These are phyloP conservation scores for Alternaria incomplexa DNA, from an alignment of 2,329 filamentous ascomycete species.

Conservation along the genomic window DNA sequence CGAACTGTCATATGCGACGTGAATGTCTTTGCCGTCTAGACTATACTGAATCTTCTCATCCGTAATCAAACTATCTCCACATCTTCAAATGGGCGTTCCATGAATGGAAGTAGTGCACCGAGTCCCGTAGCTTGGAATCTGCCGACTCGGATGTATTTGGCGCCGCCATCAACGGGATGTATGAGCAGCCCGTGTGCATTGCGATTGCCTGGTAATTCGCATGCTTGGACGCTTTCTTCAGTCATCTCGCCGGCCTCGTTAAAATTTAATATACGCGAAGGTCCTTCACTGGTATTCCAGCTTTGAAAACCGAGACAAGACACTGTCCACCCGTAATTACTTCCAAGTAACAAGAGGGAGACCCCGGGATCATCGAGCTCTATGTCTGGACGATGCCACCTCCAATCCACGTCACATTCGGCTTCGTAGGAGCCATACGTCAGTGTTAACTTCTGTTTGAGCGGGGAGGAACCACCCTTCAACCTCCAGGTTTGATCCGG, in stretches of 20 bases:
- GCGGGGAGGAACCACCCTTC: too few relatives aligned
- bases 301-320: too few relatives aligned
- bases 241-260: background rate
- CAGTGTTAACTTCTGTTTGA: too few relatives aligned
- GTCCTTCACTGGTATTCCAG: too few relatives aligned
- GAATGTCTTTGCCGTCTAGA: background rate
- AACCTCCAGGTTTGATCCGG: too few relatives aligned
- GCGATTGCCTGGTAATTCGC: background rate
- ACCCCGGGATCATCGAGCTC: background rate
- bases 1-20: too few relatives aligned
- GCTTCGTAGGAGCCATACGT: background rate
- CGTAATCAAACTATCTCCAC: background rate
- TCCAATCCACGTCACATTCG: background rate
- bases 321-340: background rate
- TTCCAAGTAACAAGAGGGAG: background rate
- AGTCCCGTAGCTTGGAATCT: fast-evolving
- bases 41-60: background rate
- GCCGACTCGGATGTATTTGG: background rate
- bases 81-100: background rate
- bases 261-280: background rate
- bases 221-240: background rate
- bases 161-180: background rate
- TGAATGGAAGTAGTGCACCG: background rate
- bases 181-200: background rate
- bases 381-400: fast-evolving